Conservation (phyloP, 2,329 filamentous ascomycete species). For the Colletotrichum noveboracense region DNA sequence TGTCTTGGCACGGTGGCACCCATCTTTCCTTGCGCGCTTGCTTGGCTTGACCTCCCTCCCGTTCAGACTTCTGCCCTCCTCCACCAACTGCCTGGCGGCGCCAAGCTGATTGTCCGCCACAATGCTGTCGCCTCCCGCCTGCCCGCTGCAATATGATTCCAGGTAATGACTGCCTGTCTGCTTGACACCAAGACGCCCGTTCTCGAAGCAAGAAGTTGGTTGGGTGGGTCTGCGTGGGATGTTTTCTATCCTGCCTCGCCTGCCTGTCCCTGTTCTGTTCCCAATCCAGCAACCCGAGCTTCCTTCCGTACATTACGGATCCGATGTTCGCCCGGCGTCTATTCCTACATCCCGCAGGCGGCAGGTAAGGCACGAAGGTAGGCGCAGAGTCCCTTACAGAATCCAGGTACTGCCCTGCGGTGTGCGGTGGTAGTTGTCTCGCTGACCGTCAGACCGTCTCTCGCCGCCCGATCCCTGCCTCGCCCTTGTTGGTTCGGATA, state of each 20-base stretch:
- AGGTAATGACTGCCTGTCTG: background rate
- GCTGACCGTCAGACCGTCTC: background rate
- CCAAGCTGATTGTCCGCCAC: background rate
- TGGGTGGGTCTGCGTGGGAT: conserved; percentile 11
- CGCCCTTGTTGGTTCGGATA: background rate
- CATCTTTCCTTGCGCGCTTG: background rate
- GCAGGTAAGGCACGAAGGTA: background rate
- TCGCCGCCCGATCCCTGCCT: background rate
- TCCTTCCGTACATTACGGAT: conserved; percentile 5
- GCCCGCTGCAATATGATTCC: background rate
- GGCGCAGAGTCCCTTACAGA: background rate
- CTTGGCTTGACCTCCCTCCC: background rate
- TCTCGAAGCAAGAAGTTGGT: background rate
- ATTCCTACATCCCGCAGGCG: background rate
- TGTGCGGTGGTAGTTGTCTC: background rate
- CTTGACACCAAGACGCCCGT: background rate
- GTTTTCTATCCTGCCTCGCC: background rate
- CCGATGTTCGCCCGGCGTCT: background rate
- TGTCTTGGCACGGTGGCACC: background rate
- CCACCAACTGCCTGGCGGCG: background rate
- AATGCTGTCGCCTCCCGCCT: background rate
- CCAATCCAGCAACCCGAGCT: background rate
- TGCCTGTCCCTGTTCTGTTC: background rate
- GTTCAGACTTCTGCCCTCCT: background rate
- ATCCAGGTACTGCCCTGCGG: background rate